Percentiles rank a stretch among this genome's conserved stretches.
These are phyloP conservation scores for Leptographium wingfieldii DNA, from an alignment of 2,329 filamentous ascomycete genomes.

Conservation along the genomic window DNA sequence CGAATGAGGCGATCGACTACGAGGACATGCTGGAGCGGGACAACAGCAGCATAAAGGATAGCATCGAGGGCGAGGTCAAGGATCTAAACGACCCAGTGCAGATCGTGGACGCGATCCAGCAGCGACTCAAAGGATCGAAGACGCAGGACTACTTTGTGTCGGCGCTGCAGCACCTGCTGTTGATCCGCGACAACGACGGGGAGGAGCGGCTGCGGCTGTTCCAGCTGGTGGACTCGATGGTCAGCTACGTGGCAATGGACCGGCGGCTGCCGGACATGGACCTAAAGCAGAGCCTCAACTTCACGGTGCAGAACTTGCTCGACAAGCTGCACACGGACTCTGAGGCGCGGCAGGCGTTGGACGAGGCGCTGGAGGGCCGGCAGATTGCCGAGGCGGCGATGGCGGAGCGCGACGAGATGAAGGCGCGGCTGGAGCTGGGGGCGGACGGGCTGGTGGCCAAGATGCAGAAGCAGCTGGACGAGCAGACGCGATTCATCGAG, in stretches of 20 bases:
- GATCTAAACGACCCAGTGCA: constrained; percentile 88
- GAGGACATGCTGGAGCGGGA: constrained; percentile 92
- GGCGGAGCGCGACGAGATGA: constrained; percentile 93
- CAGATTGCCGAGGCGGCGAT: constrained; percentile 93
- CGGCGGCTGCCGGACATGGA: constrained; percentile 91
- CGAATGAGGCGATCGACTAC: constrained; percentile 95
- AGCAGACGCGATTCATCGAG: constrained; percentile 82
- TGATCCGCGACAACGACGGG: constrained; percentile 82
- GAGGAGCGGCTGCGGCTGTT: constrained; percentile 93
- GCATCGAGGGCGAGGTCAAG: constrained; percentile 71
- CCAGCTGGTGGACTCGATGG: constrained; percentile 95
- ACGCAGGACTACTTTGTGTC: constrained; percentile 94
- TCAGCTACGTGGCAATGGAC: constrained; percentile 98
- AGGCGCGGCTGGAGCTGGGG: constrained; percentile 73
- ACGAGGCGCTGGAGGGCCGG: constrained; percentile 80
- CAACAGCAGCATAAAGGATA: constrained; percentile 81
- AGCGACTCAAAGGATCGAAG: constrained; percentile 68
- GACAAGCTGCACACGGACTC: constrained; percentile 96
- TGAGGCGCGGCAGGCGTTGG: constrained; percentile 80
- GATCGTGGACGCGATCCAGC: constrained; percentile 87
- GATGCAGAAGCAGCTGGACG: constrained; percentile 84
- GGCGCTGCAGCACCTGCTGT: constrained; percentile 83
- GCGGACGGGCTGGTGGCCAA: constrained; percentile 90
- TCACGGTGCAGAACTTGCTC: constrained; percentile 87
- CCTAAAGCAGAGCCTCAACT: constrained; percentile 92